Percentiles rank a stretch among this genome's conserved stretches.
phyloP scores from a whole-genome alignment of 2,329 filamentous ascomycete genomes.

The Trichoderma simmonsii region DNA sequence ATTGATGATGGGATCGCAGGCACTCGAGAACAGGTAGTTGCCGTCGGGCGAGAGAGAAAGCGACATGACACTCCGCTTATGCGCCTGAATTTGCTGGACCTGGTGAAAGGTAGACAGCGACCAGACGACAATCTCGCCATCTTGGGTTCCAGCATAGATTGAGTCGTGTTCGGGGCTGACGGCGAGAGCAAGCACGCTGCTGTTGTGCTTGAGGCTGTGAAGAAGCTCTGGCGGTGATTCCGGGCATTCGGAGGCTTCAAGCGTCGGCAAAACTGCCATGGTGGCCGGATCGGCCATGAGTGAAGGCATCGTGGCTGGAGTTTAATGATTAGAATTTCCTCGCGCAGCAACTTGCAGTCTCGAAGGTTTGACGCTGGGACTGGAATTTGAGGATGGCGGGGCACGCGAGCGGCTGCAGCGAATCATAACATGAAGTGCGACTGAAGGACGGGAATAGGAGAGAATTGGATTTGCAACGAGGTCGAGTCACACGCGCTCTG shows the following conservation, averaged over 20 bases:
- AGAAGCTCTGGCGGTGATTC: slow-evolving; percentile 56
- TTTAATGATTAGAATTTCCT: background rate
- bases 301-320: slow-evolving; percentile 19
- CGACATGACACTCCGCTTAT: slow-evolving; percentile 86
- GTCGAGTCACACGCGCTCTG: background rate
- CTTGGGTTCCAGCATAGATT: slow-evolving; percentile 89
- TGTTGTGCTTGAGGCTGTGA: slow-evolving; percentile 73
- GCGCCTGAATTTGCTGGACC: slow-evolving; percentile 75
- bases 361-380: background rate
- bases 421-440: background rate
- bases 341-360: background rate
- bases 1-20: slow-evolving; percentile 90
- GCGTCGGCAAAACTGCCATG: slow-evolving; percentile 8
- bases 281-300: slow-evolving; percentile 13
- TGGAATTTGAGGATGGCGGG: background rate
- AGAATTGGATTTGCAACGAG: background rate
- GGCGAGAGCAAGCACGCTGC: slow-evolving; percentile 77
- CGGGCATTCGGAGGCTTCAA: slow-evolving; percentile 22
- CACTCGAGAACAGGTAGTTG: slow-evolving; percentile 81
- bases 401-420: slow-evolving; percentile 4
- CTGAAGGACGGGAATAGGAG: background rate
- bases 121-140: slow-evolving; percentile 91
- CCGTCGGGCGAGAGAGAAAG: slow-evolving; percentile 75
- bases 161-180: slow-evolving; percentile 73
- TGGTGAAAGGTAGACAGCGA: slow-evolving; percentile 84